These are phyloP conservation scores for Fusarium papillatum DNA, from an alignment of 2,329 filamentous ascomycete species.

Conservation along the genomic window DNA sequence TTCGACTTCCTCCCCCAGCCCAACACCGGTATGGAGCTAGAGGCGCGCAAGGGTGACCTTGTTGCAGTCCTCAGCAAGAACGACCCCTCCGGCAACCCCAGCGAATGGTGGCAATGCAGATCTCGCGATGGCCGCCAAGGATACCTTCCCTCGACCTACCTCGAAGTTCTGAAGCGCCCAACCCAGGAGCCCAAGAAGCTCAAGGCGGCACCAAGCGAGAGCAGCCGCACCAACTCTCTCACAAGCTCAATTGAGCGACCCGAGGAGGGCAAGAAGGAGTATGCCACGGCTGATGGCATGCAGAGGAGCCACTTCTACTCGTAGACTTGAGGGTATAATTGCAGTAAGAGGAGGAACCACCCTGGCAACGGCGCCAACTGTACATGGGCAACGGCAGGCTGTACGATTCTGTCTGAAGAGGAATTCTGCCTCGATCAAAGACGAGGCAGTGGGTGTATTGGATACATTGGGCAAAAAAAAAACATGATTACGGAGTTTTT, in stretches of 20 bases:
- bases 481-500: conserved; percentile 42
- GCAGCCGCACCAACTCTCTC: conserved; percentile 62
- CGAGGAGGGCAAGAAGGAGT: conserved; percentile 63
- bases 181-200: conserved; percentile 65
- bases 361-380: conserved; percentile 8
- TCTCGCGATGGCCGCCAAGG: conserved; percentile 91
- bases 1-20: conserved; percentile 94
- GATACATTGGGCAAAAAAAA: conserved; percentile 43
- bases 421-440: conserved; percentile 30
- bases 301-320: conserved; percentile 72
- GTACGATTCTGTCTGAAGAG: conserved; percentile 38
- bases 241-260: conserved; percentile 57
- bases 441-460: conserved; percentile 33
- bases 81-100: conserved; percentile 91
- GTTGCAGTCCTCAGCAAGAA: conserved; percentile 94
- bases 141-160: conserved; percentile 91
- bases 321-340: conserved; percentile 44
- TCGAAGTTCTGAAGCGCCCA: conserved; percentile 78
- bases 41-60: conserved; percentile 94
- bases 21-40: conserved; percentile 81
- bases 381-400: conserved; percentile 22
- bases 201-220: conserved; percentile 62
- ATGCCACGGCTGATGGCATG: conserved; percentile 67
- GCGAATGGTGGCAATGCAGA: conserved; percentile 97
- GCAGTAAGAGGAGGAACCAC: background rate